These are phyloP conservation scores for Ganoderma resinaceum DNA, from an alignment of 1,284 basidiomycete species.

Conservation along the genomic window DNA sequence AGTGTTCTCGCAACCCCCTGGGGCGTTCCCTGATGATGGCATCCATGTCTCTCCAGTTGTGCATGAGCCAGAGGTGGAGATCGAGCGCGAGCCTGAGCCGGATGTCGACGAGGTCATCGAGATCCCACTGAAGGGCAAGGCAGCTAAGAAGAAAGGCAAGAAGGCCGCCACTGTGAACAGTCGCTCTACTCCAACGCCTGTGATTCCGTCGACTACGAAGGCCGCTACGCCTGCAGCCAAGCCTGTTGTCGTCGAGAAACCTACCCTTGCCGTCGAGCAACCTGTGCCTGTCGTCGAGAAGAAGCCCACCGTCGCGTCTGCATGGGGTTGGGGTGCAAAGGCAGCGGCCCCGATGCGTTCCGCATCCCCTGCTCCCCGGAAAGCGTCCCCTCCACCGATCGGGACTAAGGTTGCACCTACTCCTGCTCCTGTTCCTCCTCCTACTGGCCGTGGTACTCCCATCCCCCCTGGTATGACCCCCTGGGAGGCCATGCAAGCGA, in stretches of 20 bases:
- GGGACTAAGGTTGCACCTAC: slow-evolving; percentile 14
- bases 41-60: slow-evolving; percentile 14
- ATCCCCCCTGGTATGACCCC: slow-evolving; percentile 14
- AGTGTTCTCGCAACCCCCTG: slow-evolving; percentile 17
- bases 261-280: slow-evolving; percentile 3
- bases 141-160: slow-evolving; percentile 30
- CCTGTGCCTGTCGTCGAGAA: slow-evolving; percentile 13
- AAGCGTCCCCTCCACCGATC: background rate
- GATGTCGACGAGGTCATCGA: slow-evolving; percentile 31
- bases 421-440: slow-evolving; percentile 4
- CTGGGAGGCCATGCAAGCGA: slow-evolving; percentile 19
- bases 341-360: background rate
- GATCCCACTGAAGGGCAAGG: slow-evolving; percentile 26
- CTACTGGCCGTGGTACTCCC: slow-evolving; percentile 16
- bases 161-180: slow-evolving; percentile 21
- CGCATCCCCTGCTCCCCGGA: slow-evolving; percentile 3
- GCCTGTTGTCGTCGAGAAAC: slow-evolving; percentile 18
- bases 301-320: slow-evolving; percentile 22
- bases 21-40: slow-evolving; percentile 29
- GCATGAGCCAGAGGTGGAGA: slow-evolving; percentile 11
- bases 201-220: slow-evolving; percentile 6
- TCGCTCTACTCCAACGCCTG: slow-evolving; percentile 26
- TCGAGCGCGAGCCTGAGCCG: slow-evolving; percentile 21
- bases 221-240: slow-evolving; percentile 14
- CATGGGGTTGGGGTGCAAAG: background rate